Conservation (phyloP, 257 asterid species). For the Plantago ovata region DNA sequence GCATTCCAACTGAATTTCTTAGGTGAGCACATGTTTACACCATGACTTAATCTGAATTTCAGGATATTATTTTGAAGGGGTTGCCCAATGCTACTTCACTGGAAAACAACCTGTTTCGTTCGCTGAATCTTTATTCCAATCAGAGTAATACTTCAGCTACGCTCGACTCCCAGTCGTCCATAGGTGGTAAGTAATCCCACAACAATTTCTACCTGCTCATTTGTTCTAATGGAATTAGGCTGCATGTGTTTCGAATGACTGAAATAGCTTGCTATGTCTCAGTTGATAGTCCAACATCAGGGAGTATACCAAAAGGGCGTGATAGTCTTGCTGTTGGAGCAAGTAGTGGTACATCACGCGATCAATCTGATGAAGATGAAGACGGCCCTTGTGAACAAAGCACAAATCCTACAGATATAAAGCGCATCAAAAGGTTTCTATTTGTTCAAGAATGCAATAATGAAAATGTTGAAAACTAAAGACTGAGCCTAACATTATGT, state of each 20-base stretch:
- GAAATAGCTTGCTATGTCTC: conserved; percentile 15
- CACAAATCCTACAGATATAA: conserved; percentile 44
- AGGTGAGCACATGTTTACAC: conserved; percentile 1
- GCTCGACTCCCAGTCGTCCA: conserved; percentile 63
- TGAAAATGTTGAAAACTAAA: not conserved
- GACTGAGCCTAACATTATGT: conserved; percentile 1
- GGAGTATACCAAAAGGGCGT: conserved; percentile 35
- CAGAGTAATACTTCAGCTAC: conserved; percentile 35
- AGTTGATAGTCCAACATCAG: conserved; percentile 70
- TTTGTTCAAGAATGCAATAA: not conserved
- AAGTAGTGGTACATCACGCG: conserved; percentile 69
- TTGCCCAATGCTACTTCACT: conserved; percentile 28
- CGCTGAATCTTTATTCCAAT: conserved; percentile 34
- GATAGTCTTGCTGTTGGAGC: conserved; percentile 41
- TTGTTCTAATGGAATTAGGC: not conserved
- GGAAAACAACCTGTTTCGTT: conserved; percentile 32
- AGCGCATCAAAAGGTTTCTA: conserved; percentile 55
- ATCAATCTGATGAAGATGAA: conserved; percentile 79
- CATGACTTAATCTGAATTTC: conserved; percentile 17
- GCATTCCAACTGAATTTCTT: too few species aligned
- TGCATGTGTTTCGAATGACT: not conserved
- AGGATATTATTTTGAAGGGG: conserved; percentile 42
- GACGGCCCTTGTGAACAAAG: conserved; percentile 65
- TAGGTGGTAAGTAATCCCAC: conserved; percentile 47
- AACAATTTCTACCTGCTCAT: not conserved